A percentile compares a stretch with the other conserved stretches of the same genome.
Conservation (phyloP, 148 eudicot genomes). For the Persicaria tinctoria region DNA sequence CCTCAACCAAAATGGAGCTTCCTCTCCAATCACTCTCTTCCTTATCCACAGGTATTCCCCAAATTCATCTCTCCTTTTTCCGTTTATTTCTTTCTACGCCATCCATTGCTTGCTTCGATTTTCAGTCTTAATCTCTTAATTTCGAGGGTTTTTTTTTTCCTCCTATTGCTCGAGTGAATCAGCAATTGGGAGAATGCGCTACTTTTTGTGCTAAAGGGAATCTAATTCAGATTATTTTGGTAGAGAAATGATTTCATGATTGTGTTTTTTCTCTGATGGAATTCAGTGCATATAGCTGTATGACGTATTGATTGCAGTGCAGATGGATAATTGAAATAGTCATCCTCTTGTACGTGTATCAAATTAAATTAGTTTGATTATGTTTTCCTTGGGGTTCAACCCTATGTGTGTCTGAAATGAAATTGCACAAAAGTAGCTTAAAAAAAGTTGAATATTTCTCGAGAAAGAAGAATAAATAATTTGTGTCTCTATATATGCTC, state of each 20-base stretch:
- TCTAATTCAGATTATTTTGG: neutral
- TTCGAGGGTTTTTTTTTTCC: neutral
- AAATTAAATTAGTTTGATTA: too few relatives aligned
- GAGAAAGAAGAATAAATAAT: too few relatives aligned
- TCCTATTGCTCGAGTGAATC: neutral
- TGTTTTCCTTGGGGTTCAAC: too few relatives aligned
- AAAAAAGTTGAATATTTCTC: neutral
- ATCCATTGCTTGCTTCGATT: neutral
- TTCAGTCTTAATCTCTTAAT: neutral
- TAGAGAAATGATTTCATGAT: neutral
- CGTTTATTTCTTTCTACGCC: neutral
- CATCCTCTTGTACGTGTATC: too few relatives aligned
- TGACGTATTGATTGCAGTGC: neutral
- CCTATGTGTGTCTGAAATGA: too few relatives aligned
- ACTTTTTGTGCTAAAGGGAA: neutral
- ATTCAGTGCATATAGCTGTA: neutral
- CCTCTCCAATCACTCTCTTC: conserved; percentile 8
- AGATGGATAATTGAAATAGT: neutral
- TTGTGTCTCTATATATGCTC: neutral
- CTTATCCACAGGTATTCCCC: conserved; percentile 9
- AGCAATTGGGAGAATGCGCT: neutral
- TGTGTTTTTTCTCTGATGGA: neutral
- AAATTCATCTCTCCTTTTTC: neutral
- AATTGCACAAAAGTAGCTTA: too few relatives aligned
- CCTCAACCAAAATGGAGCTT: conserved; percentile 3